A percentile compares a stretch with the other conserved stretches of the same genome.
These are phyloP conservation scores for Trichosporon sp. DNA, from an alignment of 1,284 basidiomycete species.

Conservation along the genomic window DNA sequence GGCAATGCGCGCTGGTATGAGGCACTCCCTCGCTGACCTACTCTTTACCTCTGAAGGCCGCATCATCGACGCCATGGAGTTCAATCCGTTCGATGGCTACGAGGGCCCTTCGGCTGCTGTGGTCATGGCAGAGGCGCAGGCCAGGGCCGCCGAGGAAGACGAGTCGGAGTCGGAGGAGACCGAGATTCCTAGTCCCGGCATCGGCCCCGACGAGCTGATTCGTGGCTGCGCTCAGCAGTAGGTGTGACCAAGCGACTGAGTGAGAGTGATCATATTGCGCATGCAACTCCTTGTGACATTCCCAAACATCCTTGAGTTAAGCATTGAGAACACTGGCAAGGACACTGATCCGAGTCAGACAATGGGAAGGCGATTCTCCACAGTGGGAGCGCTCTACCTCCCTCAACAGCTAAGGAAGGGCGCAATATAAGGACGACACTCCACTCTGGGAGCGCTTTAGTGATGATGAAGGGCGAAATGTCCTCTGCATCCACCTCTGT, in stretches of 20 bases:
- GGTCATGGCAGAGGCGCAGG: neutral
- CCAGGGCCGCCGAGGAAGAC: neutral
- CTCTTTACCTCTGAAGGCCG: neutral
- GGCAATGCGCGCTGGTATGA: neutral
- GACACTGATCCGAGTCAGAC: too few species aligned
- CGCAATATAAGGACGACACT: too few species aligned
- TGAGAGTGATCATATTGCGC: neutral
- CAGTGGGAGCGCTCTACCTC: too few species aligned
- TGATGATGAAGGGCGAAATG: too few species aligned
- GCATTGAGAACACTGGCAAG: too few species aligned
- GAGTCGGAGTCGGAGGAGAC: neutral
- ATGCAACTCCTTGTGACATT: neutral
- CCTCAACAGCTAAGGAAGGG: too few species aligned
- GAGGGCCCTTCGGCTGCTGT: neutral
- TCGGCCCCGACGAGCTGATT: neutral
- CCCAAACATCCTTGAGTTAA: too few species aligned
- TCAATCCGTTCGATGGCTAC: neutral
- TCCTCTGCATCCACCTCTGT: too few species aligned
- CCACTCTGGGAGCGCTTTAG: too few species aligned
- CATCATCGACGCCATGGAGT: neutral
- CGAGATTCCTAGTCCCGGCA: neutral
- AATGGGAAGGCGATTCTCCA: too few species aligned
- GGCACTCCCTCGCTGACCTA: neutral
- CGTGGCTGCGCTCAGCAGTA: neutral
- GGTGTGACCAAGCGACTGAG: neutral